phyloP scores from a whole-genome alignment of 148 eudicot genomes.

The Arctostaphylos glauca region DNA sequence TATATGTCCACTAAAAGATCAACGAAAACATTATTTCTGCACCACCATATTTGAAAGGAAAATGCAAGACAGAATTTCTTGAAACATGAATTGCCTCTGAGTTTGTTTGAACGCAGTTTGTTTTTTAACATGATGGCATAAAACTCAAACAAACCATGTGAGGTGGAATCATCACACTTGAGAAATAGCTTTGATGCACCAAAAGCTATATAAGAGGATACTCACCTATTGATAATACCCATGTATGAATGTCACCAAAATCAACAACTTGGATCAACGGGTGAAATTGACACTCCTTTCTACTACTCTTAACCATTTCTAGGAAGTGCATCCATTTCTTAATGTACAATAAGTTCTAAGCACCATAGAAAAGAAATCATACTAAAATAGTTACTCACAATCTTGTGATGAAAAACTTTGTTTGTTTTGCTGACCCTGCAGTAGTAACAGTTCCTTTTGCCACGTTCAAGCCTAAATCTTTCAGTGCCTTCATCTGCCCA shows the following conservation, averaged over 20 bases:
- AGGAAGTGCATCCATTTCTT: slow-evolving; percentile 4
- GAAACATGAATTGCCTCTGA: not conserved
- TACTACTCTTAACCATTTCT: not conserved
- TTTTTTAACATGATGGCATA: not conserved
- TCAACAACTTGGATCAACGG: slow-evolving; percentile 4
- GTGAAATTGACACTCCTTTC: not conserved
- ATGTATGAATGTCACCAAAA: not conserved
- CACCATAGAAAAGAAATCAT: not conserved
- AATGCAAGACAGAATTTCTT: not conserved
- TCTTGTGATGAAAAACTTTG: slow-evolving; percentile 64
- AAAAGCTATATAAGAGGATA: not conserved
- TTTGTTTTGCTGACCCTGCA: slow-evolving; percentile 69
- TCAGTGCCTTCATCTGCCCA: slow-evolving; percentile 89
- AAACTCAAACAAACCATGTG: not conserved
- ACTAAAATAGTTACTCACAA: slow-evolving; percentile 45
- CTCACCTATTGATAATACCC: not conserved
- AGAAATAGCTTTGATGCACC: not conserved
- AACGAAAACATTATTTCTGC: not conserved
- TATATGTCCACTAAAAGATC: not conserved
- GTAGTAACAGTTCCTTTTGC: slow-evolving; percentile 84
- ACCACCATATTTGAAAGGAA: not conserved
- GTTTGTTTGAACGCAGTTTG: no score
- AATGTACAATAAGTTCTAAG: not conserved
- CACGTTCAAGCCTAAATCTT: slow-evolving; percentile 88
- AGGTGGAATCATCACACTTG: not conserved